Evolutionary conservation across 495 filamentous ascomycete genomes (phyloP).

Genomic region (Aspergillus conjunctus): DNA sequence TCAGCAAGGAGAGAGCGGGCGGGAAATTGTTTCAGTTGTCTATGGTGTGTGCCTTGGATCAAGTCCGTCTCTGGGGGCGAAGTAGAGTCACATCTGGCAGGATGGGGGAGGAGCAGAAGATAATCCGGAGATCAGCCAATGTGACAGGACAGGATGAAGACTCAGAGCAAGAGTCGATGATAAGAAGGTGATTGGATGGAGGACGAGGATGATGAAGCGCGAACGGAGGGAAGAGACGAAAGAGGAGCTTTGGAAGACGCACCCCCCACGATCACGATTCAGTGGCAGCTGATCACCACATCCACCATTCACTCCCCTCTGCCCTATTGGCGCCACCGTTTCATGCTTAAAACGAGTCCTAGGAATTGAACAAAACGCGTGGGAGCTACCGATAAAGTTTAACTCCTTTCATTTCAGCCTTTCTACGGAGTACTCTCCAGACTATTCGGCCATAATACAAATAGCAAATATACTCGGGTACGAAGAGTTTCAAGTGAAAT

Average conservation of each 20-base stretch:
- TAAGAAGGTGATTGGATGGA: slow-evolving; percentile 4
- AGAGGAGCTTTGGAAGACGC: slow-evolving; percentile 5
- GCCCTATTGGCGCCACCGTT: slow-evolving; percentile 1
- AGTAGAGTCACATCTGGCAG: not conserved
- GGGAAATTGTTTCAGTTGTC: too few relatives aligned
- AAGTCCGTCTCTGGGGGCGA: not conserved
- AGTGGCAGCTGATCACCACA: slow-evolving; percentile 10
- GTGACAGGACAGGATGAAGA: slow-evolving; percentile 9
- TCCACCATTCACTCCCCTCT: not conserved
- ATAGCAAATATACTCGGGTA: too few relatives aligned
- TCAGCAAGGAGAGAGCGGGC: too few relatives aligned
- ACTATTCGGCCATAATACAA: too few relatives aligned
- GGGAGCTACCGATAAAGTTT: not conserved
- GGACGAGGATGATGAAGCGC: slow-evolving; percentile 11
- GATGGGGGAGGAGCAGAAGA: not conserved
- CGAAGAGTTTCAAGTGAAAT: too few relatives aligned
- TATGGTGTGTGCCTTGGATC: too few relatives aligned
- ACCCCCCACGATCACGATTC: slow-evolving; percentile 8
- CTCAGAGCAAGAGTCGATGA: not conserved
- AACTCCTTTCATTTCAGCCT: too few relatives aligned
- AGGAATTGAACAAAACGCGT: not conserved
- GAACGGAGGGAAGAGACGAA: too few relatives aligned
- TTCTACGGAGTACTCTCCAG: too few relatives aligned
- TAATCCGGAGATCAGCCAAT: not conserved
- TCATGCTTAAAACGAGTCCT: not conserved